These are phyloP conservation scores for Balamuthia mandrillaris DNA, from an alignment of 208 protist genomes.

Conservation along the genomic window DNA sequence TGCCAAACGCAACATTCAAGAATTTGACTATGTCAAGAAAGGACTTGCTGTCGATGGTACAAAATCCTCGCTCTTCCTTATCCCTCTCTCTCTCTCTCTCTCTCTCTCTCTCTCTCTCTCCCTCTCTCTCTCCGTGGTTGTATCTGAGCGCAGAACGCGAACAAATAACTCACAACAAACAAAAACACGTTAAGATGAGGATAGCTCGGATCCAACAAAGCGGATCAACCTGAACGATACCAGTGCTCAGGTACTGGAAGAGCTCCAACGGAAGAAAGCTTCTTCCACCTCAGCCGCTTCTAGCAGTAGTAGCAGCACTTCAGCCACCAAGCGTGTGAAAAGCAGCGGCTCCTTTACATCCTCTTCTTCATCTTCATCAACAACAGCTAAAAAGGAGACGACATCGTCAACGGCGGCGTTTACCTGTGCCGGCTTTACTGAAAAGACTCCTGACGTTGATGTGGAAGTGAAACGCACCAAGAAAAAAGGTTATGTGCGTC, in stretches of 20 bases:
- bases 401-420: no score
- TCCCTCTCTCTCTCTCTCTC: background rate
- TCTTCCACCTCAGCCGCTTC: background rate
- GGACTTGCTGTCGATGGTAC: slow-evolving; percentile 38
- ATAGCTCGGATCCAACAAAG: no score
- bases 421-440: no score
- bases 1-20: slow-evolving; percentile 49
- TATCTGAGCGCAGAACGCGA: background rate
- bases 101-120: background rate
- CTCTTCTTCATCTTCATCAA: no score
- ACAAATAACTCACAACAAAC: background rate
- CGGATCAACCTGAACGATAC: no score
- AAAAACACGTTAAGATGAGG: background rate
- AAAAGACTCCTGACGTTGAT: no score
- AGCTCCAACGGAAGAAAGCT: background rate
- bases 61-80: background rate
- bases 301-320: background rate
- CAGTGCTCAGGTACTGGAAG: no score
- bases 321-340: no score
- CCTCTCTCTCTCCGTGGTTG: background rate
- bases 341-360: no score
- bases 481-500: slow-evolving; percentile 70
- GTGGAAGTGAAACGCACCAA: no score
- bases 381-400: no score
- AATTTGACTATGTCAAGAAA: slow-evolving; percentile 65